Base-by-base conservation (phyloP, 768 basidiomycete genomes). In the Mycena pura region DNA sequence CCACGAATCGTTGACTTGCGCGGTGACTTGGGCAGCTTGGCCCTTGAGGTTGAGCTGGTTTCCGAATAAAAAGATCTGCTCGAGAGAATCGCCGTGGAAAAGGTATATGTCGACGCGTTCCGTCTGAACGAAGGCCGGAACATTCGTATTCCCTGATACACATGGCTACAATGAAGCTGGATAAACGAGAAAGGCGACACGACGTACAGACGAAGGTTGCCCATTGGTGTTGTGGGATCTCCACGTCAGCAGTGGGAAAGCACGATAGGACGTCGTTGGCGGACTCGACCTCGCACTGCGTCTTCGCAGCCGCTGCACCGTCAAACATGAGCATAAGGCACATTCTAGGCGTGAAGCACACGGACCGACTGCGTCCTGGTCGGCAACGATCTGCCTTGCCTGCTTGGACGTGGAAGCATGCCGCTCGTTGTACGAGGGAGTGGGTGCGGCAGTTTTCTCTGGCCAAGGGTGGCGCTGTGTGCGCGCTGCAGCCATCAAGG, bases 251-350 rank as follows among this genome's bases (percentile, higher is more conserved):
- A 0, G 77, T 79, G 6, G 95, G 95, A 69, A 82, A 95, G 73
- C 95, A 96, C 6, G 93, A 91, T 32, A 88, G 80, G 61, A 92
- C 79, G 43, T 84, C 74, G 76, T 95, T 95, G 60, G 86, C 86
- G 25, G 88, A 86, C 54, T 72, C 67, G 31, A 82, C 25, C 68
- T 88, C 65, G 69, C 91, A 92, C 51, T 77, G 46, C 3, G 27
- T 32, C 67, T 76, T 67, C 5, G 90, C 90, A 73, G 80, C 39
- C 0, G 58, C 73, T 80, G 64, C 36, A 17, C 8, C 19, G 19
- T 27, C 36, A 39, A 46, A 46, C 22, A 45, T 39, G 52, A 56
- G 47, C 54, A 38, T 64, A 22, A 41, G 41, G 5, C 24, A 63
- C 17, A 8, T 17, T 44, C 45, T 24, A 25, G 40, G 22, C 19